These are phyloP conservation scores for Phalaenopsis equestris DNA, from an alignment of 106 monocot species.

Conservation along the genomic window DNA sequence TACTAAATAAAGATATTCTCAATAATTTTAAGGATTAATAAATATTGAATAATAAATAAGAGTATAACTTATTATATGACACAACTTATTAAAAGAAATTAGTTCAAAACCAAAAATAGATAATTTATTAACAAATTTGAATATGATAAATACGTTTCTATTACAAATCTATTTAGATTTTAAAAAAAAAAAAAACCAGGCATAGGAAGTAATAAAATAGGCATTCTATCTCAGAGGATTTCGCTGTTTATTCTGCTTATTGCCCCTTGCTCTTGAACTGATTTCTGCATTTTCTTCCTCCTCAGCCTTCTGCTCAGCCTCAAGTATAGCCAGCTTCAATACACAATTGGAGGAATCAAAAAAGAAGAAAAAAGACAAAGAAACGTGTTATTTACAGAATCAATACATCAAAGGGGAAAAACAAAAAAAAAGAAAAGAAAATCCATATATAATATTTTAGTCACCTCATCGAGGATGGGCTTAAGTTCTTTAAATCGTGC, in stretches of 20 bases:
- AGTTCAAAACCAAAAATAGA: too few relatives aligned
- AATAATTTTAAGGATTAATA: too few relatives aligned
- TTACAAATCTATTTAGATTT: too few relatives aligned
- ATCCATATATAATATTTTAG: not conserved
- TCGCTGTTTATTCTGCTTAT: constrained; percentile 25
- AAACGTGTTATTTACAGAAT: not conserved
- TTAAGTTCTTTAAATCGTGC: constrained; percentile 88
- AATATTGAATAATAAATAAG: too few relatives aligned
- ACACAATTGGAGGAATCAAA: not conserved
- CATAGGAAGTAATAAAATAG: too few relatives aligned
- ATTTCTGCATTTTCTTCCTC: constrained; percentile 42
- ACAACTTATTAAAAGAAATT: too few relatives aligned
- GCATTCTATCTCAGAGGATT: constrained; percentile 2
- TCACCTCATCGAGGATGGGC: constrained; percentile 95
- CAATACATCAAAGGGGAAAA: not conserved
- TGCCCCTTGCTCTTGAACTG: constrained; percentile 37
- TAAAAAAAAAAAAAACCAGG: too few relatives aligned
- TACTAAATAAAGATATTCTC: too few relatives aligned
- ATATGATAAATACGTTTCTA: too few relatives aligned
- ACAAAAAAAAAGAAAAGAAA: not conserved
- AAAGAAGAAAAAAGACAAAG: not conserved
- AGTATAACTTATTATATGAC: too few relatives aligned
- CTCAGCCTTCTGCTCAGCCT: constrained; percentile 78
- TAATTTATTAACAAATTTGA: too few relatives aligned
- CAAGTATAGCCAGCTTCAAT: constrained; percentile 55